Percentiles rank a stretch among this genome's conserved stretches.
These are phyloP conservation scores for Zhuliangozyma blackwelliae DNA, from an alignment of 1,139 yeast genomes.

Conservation along the genomic window DNA sequence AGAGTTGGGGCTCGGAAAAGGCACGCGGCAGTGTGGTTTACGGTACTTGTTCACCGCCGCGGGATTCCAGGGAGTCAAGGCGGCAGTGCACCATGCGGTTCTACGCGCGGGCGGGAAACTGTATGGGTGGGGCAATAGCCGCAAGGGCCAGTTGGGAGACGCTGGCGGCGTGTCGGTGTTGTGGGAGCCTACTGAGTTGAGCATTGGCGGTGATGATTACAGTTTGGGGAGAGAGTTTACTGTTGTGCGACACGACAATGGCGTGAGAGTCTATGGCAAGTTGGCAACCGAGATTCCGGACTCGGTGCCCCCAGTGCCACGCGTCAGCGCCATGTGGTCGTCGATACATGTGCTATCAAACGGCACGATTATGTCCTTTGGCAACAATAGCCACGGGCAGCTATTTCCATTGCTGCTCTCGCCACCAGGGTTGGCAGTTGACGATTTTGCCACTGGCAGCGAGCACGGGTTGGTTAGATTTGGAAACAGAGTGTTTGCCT, in stretches of 20 bases:
- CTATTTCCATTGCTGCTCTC: constrained; percentile 24
- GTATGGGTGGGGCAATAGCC: constrained; percentile 80
- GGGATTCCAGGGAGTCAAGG: constrained; percentile 21
- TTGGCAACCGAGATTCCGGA: constrained; percentile 2
- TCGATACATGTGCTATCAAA: constrained; percentile 50
- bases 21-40: constrained; percentile 11
- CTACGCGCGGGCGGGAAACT: constrained; percentile 36
- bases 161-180: constrained; percentile 13
- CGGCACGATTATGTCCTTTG: constrained; percentile 43
- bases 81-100: constrained; percentile 58
- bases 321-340: constrained; percentile 72
- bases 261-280: constrained; percentile 15
- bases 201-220: constrained; percentile 14
- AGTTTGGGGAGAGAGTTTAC: constrained; percentile 49
- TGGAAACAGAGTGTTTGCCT: constrained; percentile 46
- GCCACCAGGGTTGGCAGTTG: no score
- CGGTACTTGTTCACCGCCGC: constrained; percentile 11
- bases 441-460: constrained; percentile 57
- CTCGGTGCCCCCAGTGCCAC: constrained; percentile 1
- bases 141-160: constrained; percentile 66
- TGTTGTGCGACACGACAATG: constrained; percentile 13
- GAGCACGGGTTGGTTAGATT: constrained; percentile 68
- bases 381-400: constrained; percentile 80
- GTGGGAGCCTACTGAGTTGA: constrained; percentile 25
- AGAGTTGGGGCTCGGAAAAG: constrained; percentile 62